Conservation (phyloP, 306 rosid species). For the Abrus pulchellus region DNA sequence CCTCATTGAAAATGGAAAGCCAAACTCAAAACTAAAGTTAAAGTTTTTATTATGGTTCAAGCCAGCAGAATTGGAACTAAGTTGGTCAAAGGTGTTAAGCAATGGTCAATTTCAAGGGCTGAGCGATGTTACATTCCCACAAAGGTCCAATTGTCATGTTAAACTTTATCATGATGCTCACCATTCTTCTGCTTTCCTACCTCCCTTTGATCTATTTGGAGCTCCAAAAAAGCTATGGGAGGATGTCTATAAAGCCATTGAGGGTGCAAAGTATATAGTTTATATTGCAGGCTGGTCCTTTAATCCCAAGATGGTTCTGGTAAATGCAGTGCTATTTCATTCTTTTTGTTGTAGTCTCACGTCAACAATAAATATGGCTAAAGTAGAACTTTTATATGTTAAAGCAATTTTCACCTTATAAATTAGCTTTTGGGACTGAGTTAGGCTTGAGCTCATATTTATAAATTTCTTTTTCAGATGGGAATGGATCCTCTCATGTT, state of each 20-base stretch:
- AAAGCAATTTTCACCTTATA: no score
- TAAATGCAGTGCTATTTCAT: slow-evolving; percentile 51
- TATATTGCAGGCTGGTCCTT: slow-evolving; percentile 96
- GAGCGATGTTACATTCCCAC: slow-evolving; percentile 72
- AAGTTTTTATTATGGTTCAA: slow-evolving; percentile 83
- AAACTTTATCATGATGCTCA: slow-evolving; percentile 96
- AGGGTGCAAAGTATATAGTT: slow-evolving; percentile 75
- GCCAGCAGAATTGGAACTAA: slow-evolving; percentile 72
- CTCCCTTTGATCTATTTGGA: slow-evolving; percentile 64
- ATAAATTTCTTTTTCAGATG: neutral
- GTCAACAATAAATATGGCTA: no score
- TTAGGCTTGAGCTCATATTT: no score
- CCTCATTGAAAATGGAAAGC: slow-evolving; percentile 69
- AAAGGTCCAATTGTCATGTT: slow-evolving; percentile 77
- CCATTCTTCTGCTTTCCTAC: slow-evolving; percentile 72
- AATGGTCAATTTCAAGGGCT: slow-evolving; percentile 70
- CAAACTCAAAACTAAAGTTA: slow-evolving; percentile 72
- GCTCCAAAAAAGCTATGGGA: slow-evolving; percentile 85
- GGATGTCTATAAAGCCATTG: slow-evolving; percentile 87
- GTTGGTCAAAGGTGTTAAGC: slow-evolving; percentile 66
- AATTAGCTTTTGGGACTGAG: no score
- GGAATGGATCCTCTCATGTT: neutral
- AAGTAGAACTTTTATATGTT: no score
- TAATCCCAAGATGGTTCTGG: slow-evolving; percentile 84
- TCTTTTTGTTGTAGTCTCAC: no score